Evolutionary conservation across 2,329 filamentous ascomycete species (phyloP), one percentile per base, ranked within the genome.

Genomic region (Colletotrichum scovillei): DNA sequence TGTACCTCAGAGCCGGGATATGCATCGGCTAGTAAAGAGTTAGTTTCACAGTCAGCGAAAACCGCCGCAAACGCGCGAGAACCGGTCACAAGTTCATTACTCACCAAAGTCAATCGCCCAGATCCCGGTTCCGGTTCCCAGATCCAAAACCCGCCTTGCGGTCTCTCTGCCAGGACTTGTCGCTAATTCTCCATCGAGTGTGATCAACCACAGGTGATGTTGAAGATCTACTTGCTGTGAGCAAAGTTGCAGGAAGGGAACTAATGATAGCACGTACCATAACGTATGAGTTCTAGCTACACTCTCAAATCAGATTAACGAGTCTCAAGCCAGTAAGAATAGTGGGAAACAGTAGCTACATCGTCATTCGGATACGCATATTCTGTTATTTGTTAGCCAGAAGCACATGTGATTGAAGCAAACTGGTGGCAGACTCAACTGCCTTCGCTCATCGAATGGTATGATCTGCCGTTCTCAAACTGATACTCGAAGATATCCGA

Each of bases 121-220:
- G 8, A 81, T 76, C 9, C 86, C 86, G 11, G 86, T 88, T 0
- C 86, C 86, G 1, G 85, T 87, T n/a, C 86, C 86, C 42, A 86
- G 74, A 77, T 88, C 87, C 2, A 88, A 78, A 6, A 84, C 79
- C 5, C 78, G 79, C 9, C 72, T 64, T 7, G 80, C 63, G 1
- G 74, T 77, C 8, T 79, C 69, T 11, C 72, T 73, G 5, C 69
- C 66, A 0, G 83, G 83, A 5, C 74, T 77, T 0, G 77, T 46
- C 26, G 74, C 79, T 0, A 83, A 74, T 38, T 80, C 80, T 5
- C 78, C 78, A 0, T 79, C 76, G 5, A 82, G 76, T 0, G 81
- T 83, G 1, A 84, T 74, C 0, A 74, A 46, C 53, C 81, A 82
- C 0, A 83, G 73, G 49, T 82, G 79, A 67, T 84, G 82, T 75